Evolutionary conservation across 441 rosid species (phyloP).

Genomic region (Brassica hybrid): DNA sequence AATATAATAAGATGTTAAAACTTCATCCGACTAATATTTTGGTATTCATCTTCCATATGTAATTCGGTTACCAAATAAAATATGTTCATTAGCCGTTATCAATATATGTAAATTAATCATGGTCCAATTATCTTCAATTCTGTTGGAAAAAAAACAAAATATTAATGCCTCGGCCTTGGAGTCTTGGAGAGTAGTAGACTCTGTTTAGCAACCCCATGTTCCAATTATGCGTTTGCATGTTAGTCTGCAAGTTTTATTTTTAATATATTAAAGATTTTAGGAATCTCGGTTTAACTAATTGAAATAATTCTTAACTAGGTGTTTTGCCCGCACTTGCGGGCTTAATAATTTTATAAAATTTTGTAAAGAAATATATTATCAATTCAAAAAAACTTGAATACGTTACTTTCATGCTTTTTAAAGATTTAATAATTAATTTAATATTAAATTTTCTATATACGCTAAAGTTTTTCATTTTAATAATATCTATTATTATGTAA

Average conservation of each 20-base stretch:
- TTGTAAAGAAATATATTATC: no score
- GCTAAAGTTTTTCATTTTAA: no score
- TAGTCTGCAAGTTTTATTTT: conserved; percentile 16
- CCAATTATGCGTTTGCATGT: conserved; percentile 46
- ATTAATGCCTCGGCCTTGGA: not conserved
- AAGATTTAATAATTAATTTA: no score
- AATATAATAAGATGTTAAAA: conserved; percentile 10
- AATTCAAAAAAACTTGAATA: no score
- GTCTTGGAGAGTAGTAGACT: conserved; percentile 2
- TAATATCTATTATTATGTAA: no score
- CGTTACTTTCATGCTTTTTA: no score
- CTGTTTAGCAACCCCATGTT: conserved; percentile 39
- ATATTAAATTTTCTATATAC: no score
- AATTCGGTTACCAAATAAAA: not conserved
- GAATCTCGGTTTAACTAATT: conserved; percentile 34
- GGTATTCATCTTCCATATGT: not conserved
- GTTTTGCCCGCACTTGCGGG: no score
- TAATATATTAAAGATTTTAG: conserved; percentile 16
- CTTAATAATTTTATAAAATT: no score
- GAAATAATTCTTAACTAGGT: conserved; percentile 13
- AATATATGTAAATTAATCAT: not conserved
- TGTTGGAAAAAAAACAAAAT: not conserved
- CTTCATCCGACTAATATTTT: not conserved
- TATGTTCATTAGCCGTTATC: conserved; percentile 9
- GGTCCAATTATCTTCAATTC: not conserved